Percentiles rank a stretch among this genome's conserved stretches.
Conservation (phyloP, 371 early-diverging fungal genomes). For the Batkoa obscura region DNA sequence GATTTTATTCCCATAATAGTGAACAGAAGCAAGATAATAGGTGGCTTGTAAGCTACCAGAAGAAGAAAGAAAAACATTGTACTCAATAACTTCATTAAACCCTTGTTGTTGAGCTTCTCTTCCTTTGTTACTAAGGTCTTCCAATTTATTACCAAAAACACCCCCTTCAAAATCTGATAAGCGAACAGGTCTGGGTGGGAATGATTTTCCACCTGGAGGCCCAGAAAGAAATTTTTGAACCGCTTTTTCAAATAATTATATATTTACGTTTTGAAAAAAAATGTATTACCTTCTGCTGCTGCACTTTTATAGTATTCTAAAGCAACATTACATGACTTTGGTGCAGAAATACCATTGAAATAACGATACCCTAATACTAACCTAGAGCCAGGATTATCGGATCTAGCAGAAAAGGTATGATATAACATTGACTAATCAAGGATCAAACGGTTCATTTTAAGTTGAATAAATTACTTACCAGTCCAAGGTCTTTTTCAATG, state of each 20-base stretch:
- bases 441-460: not conserved
- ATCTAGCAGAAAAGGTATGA: conserved; percentile 65
- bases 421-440: conserved; percentile 39
- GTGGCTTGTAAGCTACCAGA: conserved; percentile 38
- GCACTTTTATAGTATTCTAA: conserved; percentile 54
- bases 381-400: conserved; percentile 49
- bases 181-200: conserved; percentile 44
- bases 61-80: conserved; percentile 52
- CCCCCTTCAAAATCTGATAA: conserved; percentile 65
- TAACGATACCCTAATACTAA: conserved; percentile 76
- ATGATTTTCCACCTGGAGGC: conserved; percentile 62
- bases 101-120: conserved; percentile 15
- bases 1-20: conserved; percentile 53
- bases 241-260: conserved; percentile 17
- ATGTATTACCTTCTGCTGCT: conserved; percentile 45
- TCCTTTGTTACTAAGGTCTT: conserved; percentile 32
- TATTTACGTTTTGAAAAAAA: not conserved
- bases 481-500: conserved; percentile 35
- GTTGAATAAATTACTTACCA: conserved; percentile 9
- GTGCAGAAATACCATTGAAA: conserved; percentile 58
- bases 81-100: conserved; percentile 60
- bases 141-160: conserved; percentile 35
- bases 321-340: conserved; percentile 55
- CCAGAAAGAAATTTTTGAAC: conserved; percentile 46
- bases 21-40: conserved; percentile 49